Evolutionary conservation across 176 grass and related monocot genomes (phyloP), one percentile per base, ranked within the genome.

Genomic region (Oryza coarctata): DNA sequence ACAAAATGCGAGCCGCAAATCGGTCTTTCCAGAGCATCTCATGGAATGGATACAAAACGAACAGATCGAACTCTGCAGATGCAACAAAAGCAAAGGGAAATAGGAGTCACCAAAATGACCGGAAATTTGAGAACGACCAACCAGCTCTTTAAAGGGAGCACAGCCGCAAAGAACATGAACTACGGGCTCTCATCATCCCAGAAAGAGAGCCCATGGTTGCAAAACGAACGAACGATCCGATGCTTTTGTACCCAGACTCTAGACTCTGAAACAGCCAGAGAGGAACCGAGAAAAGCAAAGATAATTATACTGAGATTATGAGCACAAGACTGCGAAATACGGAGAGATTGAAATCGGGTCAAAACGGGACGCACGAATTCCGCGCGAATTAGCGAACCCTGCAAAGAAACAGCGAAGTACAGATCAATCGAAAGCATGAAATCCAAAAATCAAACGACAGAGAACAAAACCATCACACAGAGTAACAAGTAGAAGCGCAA

Each of bases 1-100:
- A 55, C 74, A 47, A 34, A 93, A 90, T 90, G 88, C 68, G 65
- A 74, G 80, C 40, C 43, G 20, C 65, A 65, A 76, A 77, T 82
- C 78, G 25, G 28, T 33, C 49, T 63, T 9, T 23, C 32, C 26
- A 40, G 33, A 87, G 78, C 68, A 44, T 27, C 40, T 9, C 9
- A 9, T 13, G 88, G 60, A 61, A 40, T n/a, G 86, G 26, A 60
- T 61, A 28, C 10, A 77, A 70, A 58, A 55, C 40, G 15, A 34
- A 45, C 72, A 65, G 83, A 82, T 73, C 44, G 34, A 14, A 26
- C 29, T 76, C 52, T 31, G 17, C 12, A 22, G 30, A 31, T 49
- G 67, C 23, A 31, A 61, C 26, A 31, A 31, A 62, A 39, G 6
- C 4, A 31, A 14, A 3, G 45, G 40, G 14, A 61, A 50, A 73